Base-by-base conservation (phyloP, 768 basidiomycete genomes). In the Boletus sp. region DNA sequence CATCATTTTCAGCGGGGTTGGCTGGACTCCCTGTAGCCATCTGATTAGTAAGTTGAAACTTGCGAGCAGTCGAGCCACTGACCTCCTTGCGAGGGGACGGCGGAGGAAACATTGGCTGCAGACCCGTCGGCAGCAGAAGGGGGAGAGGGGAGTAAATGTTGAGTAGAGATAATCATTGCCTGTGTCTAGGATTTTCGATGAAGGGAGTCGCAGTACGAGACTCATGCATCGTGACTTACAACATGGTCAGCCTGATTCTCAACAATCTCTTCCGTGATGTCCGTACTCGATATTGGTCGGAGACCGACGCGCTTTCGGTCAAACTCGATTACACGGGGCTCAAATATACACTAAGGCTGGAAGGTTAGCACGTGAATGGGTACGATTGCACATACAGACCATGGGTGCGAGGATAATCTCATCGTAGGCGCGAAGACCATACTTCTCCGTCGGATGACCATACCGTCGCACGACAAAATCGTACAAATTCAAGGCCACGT, bases 341-440 rank as follows among this genome's bases (percentile, higher is more conserved):
- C 94, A 62, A 98, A 98, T 33, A 98, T 77, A 65, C 90, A 89
- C 94, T 98, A 62, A 30, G 46, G 18, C 12, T 30, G 4, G 14
- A n/a, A 39, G 37, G 45, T 55, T 52, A 59, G 50, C 41, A 41
- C 1, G 1, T 33, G 35, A 53, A 50, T 11, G 20, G 5, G 30
- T 7, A 20, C 45, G 37, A n/a, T 54, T 20, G 11, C 28, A 36
- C 30, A 42, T 24, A 73, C 80, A 61, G 64, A 94, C 97, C 87
- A 96, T 92, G 3, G 96, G 92, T 1, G 95, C 94, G 33, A 98
- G 77, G 57, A 97, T 95, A 50, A 91, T 87, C 72, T 99, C 97
- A 68, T 98, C 96, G 67, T 97, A 98, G 2, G 92, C 89, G 29
- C 94, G 85, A 44, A 97, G 75, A 29, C 85, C 88, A 69, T 94